A percentile compares a stretch with the other conserved stretches of the same genome.
Evolutionary conservation across 2,329 filamentous ascomycete genomes (phyloP).

Genomic region (Aspergillus sergii): DNA sequence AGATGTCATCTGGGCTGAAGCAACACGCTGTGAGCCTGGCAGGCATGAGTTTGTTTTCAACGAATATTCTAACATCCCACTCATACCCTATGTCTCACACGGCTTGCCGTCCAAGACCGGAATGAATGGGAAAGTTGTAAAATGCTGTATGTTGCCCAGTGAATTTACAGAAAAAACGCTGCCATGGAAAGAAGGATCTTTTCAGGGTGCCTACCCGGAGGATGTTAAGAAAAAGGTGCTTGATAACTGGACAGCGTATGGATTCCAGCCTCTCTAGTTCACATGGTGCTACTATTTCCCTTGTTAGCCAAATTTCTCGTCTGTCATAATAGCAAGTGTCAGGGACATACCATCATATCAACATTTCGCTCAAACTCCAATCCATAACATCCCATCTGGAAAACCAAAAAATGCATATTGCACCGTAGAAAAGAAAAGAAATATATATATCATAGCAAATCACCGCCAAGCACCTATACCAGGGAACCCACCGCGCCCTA

Average conservation of each 20-base stretch:
- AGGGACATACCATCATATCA: background rate
- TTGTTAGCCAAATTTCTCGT: background rate
- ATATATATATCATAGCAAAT: conserved; percentile 9
- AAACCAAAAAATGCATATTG: background rate
- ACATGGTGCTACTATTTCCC: background rate
- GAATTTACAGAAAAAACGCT: background rate
- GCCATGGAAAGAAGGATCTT: conserved; percentile 1
- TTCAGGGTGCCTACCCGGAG: background rate
- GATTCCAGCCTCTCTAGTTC: background rate
- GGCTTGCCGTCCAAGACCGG: background rate
- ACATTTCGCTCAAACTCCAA: background rate
- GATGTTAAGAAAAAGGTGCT: background rate
- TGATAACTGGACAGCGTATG: conserved; percentile 1
- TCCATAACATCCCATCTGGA: background rate
- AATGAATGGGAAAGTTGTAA: background rate
- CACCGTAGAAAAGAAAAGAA: background rate
- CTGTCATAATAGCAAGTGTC: background rate
- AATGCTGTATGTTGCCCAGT: background rate
- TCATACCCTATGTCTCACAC: background rate
- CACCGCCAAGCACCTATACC: conserved; percentile 44
- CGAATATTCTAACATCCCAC: conserved; percentile 1
- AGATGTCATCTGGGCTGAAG: conserved; percentile 23
- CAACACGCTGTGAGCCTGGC: background rate
- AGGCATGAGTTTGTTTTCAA: conserved; percentile 1
- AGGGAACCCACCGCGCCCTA: conserved; percentile 41